These are phyloP conservation scores for Tuber indicum DNA, from an alignment of 495 filamentous ascomycete genomes.

Conservation along the genomic window DNA sequence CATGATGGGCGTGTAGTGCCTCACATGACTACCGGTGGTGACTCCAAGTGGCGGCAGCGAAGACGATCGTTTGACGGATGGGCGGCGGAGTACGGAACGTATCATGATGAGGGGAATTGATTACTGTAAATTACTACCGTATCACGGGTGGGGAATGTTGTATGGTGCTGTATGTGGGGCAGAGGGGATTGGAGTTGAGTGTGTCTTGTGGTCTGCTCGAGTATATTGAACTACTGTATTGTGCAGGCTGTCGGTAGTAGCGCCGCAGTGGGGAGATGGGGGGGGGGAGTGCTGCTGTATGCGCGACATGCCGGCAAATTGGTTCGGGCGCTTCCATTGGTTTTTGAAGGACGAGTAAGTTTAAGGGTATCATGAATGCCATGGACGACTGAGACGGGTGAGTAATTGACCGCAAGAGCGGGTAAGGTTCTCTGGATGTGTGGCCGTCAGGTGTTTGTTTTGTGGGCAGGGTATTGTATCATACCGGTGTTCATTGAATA, in stretches of 20 bases:
- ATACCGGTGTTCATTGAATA: too few relatives aligned
- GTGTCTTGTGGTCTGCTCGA: constrained; percentile 2
- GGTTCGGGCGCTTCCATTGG: background rate
- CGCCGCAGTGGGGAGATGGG: background rate
- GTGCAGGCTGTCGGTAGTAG: background rate
- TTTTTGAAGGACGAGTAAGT: background rate
- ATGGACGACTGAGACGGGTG: background rate
- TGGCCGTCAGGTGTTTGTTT: background rate
- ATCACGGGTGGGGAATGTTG: background rate
- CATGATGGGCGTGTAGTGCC: constrained; percentile 50
- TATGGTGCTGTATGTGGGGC: background rate
- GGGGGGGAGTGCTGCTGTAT: background rate
- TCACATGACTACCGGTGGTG: background rate
- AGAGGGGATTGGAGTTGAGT: background rate
- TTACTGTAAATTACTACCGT: background rate
- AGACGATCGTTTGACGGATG: background rate
- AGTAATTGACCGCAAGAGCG: background rate
- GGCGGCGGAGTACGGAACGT: background rate
- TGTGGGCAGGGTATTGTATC: background rate
- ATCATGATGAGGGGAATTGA: background rate
- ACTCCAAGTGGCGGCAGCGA: background rate
- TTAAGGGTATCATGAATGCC: background rate
- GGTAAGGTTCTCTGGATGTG: background rate
- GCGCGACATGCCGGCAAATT: background rate
- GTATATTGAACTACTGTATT: background rate